Base-by-base conservation (phyloP, 2,329 filamentous ascomycete genomes). In the Mycosphaerella arachidis region DNA sequence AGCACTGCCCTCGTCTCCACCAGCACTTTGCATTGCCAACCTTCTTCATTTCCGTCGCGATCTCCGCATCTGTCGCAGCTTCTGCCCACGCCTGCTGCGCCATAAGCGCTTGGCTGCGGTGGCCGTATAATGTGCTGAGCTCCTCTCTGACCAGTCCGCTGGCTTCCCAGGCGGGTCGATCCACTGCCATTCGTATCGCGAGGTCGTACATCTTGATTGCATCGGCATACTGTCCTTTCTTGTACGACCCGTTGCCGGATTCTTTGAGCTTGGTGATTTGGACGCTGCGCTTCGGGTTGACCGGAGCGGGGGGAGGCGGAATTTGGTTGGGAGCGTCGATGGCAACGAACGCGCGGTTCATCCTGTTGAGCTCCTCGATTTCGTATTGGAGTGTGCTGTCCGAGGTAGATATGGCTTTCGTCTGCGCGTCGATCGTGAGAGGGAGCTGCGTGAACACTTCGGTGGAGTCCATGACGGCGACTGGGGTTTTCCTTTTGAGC, bases 241-340 rank as follows among this genome's bases (percentile, higher is more conserved):
- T 89, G 81, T 90, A 93, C 68, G 90, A 86, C 60, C 79, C 79
- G 80, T 96, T 96, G 70, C 91, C 93, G 59, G 84, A 84, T 74
- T 97, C 94, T 73, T 92, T 90, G 66, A 97, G 86, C 79, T 97
- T 97, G 77, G 82, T 85, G 76, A 99, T 89, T 73, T 92, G 86
- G 37, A 90, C 91, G 66, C 84, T 87, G 71, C 93, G 91, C 79
- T 97, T 96, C 55, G 91, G 92, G 81, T 96, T 95, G 63, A 97
- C 88, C 61, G 92, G 92, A 46, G 96, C 83, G 0, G 94, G 94
- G 0, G 93, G 89, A 5, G 92, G 92, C 0, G 93, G 93, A 20
- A 91, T 82, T 59, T 78, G 77, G 60, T 84, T 82, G 6, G 88
- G 84, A 0, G 79, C 78, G 50, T 85, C 82, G 31, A 79, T 75